These are phyloP conservation scores for Kazachstania africana DNA, from an alignment of 805 yeast genomes.

Conservation along the genomic window DNA sequence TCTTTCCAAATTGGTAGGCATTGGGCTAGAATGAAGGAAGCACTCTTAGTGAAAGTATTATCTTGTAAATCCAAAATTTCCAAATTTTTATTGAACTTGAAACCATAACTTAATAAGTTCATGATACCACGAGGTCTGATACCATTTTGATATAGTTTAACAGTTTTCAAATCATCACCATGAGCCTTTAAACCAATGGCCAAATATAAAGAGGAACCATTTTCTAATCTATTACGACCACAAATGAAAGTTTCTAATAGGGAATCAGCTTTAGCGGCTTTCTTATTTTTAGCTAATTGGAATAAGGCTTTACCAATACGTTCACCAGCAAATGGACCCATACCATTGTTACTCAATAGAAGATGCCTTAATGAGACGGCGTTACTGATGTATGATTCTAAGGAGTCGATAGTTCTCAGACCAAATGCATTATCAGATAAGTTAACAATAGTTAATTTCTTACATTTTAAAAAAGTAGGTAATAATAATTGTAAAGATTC, in stretches of 20 bases:
- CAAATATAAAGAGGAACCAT: conserved; percentile 80
- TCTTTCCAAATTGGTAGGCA: conserved; percentile 51
- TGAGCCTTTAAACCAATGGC: conserved; percentile 80
- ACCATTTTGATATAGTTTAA: conserved; percentile 89
- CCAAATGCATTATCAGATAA: conserved; percentile 96
- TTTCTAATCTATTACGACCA: conserved; percentile 94
- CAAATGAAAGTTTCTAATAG: conserved; percentile 79
- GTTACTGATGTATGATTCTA: conserved; percentile 64
- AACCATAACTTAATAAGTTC: conserved; percentile 60
- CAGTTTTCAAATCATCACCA: conserved; percentile 48
- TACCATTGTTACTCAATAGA: conserved; percentile 86
- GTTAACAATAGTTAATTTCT: conserved; percentile 61
- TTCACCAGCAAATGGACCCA: conserved; percentile 97
- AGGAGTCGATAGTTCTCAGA: conserved; percentile 82
- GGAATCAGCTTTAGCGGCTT: conserved; percentile 28
- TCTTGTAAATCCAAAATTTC: conserved; percentile 81
- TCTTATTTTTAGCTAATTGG: conserved; percentile 56
- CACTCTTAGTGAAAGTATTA: conserved; percentile 73
- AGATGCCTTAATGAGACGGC: conserved; percentile 77
- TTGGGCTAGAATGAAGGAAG: conserved; percentile 54
- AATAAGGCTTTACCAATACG: conserved; percentile 81
- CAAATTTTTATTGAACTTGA: conserved; percentile 47
- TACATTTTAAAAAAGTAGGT: conserved; percentile 59
- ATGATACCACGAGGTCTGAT: conserved; percentile 89
- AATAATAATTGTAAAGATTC: conserved; percentile 61